Base-by-base conservation (phyloP, 2,329 filamentous ascomycete genomes). In the Aureobasidium sp. region DNA sequence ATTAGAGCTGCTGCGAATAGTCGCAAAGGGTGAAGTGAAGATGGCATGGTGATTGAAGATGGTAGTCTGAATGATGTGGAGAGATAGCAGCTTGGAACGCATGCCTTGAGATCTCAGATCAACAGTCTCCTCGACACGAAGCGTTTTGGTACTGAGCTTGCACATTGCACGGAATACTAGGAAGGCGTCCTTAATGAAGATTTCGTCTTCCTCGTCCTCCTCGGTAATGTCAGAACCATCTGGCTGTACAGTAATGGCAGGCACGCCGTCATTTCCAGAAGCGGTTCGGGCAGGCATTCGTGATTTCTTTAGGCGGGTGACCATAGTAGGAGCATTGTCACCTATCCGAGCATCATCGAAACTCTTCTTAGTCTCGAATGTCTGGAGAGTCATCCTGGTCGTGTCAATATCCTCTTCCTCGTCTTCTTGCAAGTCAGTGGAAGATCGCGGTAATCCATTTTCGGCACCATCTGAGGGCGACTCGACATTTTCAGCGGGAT, bases 141-240 rank as follows among this genome's bases (percentile, higher is more conserved):
- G 80, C 44, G 92, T 80, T 74, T 99, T 99, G 65, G 93, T 97
- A 63, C 93, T 97, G 50, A 99, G 80, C 75, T 97, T 96, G 81
- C 95, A 99, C 78, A 99, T 94, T 3, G 94, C 96, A 36, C 94
- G 85, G 78, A 99, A 97, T 50, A 99, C 92, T 26, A 99, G 84
- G 74, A 97, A 99, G 10, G 94, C 92, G 76, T 99, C 94, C 68
- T 94, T 90, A 69, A 97, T 92, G 72, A 96, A 97, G 24, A 97
- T 90, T 72, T 99, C 94, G 71, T 99, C 94, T 72, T 96, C 92
- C 63, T 87, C 84, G 59, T 85, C 83, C 63, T 86, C 84, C 5
- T 90, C 86, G 27, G 82, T 72, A 26, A 81, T 77, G 61, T 88
- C 85, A 36, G 62, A 64, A 9, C 66, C 70, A 39, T 71, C 70